These are phyloP conservation scores for Rhizopogon vinicolor DNA, from an alignment of 768 basidiomycete species.

Conservation along the genomic window DNA sequence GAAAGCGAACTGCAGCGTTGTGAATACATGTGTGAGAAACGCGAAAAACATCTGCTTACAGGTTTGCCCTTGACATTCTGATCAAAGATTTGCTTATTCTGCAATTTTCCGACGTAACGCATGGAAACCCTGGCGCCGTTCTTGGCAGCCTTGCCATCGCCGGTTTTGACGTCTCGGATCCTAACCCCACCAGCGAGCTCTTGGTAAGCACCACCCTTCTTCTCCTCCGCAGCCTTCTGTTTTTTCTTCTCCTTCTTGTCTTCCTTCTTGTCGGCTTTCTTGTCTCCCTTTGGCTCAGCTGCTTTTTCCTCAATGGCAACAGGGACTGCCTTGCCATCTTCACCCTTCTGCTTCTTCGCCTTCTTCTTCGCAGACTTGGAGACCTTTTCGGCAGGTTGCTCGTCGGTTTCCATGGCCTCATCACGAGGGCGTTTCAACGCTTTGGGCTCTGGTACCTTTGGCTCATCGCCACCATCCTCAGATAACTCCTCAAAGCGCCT, in stretches of 20 bases:
- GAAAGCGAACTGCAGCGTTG: slow-evolving; percentile 58
- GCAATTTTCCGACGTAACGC: slow-evolving; percentile 91
- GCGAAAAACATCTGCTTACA: slow-evolving; percentile 40
- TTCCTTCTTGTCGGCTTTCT: slow-evolving; percentile 29
- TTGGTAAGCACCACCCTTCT: slow-evolving; percentile 20
- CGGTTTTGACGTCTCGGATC: slow-evolving; percentile 70
- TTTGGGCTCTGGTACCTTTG: slow-evolving; percentile 29
- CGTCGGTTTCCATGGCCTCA: slow-evolving; percentile 42
- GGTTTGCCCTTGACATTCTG: slow-evolving; percentile 82
- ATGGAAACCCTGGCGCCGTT: slow-evolving; percentile 78
- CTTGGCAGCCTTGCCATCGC: slow-evolving; percentile 84
- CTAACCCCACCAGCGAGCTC: slow-evolving; percentile 68
- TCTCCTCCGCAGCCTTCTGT: slow-evolving; percentile 22
- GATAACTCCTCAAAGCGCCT: slow-evolving; percentile 75
- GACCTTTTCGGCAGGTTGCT: slow-evolving; percentile 27
- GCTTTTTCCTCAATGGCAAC: slow-evolving; percentile 17
- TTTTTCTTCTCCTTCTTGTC: slow-evolving; percentile 27
- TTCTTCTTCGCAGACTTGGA: slow-evolving; percentile 57
- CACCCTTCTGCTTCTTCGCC: slow-evolving; percentile 71
- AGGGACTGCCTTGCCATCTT: slow-evolving; percentile 42
- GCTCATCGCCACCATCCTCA: slow-evolving; percentile 6
- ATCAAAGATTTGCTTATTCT: slow-evolving; percentile 74
- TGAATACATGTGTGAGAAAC: neutral
- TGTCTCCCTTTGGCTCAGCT: slow-evolving; percentile 24
- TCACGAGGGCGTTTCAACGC: slow-evolving; percentile 69